These are phyloP conservation scores for Hypoxylon sp. DNA, from an alignment of 2,329 filamentous ascomycete genomes.

Conservation along the genomic window DNA sequence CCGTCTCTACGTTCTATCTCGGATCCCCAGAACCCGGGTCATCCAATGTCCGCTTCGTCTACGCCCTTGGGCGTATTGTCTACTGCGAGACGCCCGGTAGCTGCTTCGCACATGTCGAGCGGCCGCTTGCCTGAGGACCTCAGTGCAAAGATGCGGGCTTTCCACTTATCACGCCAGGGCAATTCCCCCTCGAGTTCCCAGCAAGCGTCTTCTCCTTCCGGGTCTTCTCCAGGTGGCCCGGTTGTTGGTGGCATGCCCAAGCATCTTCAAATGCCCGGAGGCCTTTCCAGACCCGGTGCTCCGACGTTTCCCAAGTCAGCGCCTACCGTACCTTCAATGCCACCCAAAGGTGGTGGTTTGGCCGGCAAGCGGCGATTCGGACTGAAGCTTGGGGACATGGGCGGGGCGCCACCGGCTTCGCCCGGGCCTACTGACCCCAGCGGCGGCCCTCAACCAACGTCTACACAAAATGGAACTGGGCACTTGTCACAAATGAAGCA, in stretches of 20 bases:
- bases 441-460: slow-evolving; percentile 48
- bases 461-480: slow-evolving; percentile 46
- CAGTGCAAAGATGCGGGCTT: slow-evolving; percentile 57
- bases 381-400: slow-evolving; percentile 67
- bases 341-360: slow-evolving; percentile 50
- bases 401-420: slow-evolving; percentile 48
- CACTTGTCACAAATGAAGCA: slow-evolving; percentile 63
- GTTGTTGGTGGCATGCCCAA: slow-evolving; percentile 49
- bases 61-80: slow-evolving; percentile 81
- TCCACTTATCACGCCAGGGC: slow-evolving; percentile 56
- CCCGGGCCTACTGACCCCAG: slow-evolving; percentile 46
- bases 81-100: slow-evolving; percentile 63
- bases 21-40: slow-evolving; percentile 59
- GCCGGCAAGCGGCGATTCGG: slow-evolving; percentile 69
- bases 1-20: slow-evolving; percentile 68
- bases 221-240: slow-evolving; percentile 40
- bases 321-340: slow-evolving; percentile 53
- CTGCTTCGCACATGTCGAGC: slow-evolving; percentile 50
- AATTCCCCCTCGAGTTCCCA: slow-evolving; percentile 45
- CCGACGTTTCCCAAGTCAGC: slow-evolving; percentile 62
- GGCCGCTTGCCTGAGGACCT: slow-evolving; percentile 53
- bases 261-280: slow-evolving; percentile 54
- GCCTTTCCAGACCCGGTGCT: slow-evolving; percentile 55
- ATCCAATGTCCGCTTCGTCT: slow-evolving; percentile 79
- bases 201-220: slow-evolving; percentile 46